Base-by-base conservation (phyloP, 139 green algal genomes). In the Chlorella sp. region DNA sequence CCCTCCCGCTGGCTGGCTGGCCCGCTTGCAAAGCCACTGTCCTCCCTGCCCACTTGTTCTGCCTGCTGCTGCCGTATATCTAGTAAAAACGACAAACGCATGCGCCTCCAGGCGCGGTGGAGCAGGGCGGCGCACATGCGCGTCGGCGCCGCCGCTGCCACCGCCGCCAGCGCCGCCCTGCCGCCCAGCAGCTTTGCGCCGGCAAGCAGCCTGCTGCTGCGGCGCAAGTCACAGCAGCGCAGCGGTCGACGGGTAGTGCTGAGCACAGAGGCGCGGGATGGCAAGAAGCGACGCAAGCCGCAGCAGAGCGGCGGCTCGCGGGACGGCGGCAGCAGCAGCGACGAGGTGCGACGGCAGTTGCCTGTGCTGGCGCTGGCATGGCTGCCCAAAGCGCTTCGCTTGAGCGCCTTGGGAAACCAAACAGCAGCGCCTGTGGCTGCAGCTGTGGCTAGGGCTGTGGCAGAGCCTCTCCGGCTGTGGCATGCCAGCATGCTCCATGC, bases 251-350 rank as follows among this genome's bases (percentile, higher is more conserved):
- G 24, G 20, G 2, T 32, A 32, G 19, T 1, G 34, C 38, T 11
- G 32, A 48, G 2, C 38, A 46, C 60, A n/a, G 77, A 38, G 32
- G 76, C 76, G 24, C 28, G 77, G 44, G 77, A 83, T 32, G 77
- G 77, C 60, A 83, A 83, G 77, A 73, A 73, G 58, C 77, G 77
- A 2, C 58, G 77, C 28, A 83, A 83, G 40, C 56, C 56, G 5
- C 40, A 73, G 72, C 51, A 60, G 51, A 24, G 51, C 51, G 51
- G 51, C 51, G 51, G 51, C 51, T 26, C 72, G 9, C 72, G 72
- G 8, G 72, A 78, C 3, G 72, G 72, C 38, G 19, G 74, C 74
- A 46, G 74, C 48, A 48, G 51, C 74, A 81, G 48, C 36, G 38
- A 72, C 36, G 76, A 82, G 54, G 76, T 72, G 51, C 13, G 36